Evolutionary conservation across 306 rosid species (phyloP).

Genomic region (Betula pendula): DNA sequence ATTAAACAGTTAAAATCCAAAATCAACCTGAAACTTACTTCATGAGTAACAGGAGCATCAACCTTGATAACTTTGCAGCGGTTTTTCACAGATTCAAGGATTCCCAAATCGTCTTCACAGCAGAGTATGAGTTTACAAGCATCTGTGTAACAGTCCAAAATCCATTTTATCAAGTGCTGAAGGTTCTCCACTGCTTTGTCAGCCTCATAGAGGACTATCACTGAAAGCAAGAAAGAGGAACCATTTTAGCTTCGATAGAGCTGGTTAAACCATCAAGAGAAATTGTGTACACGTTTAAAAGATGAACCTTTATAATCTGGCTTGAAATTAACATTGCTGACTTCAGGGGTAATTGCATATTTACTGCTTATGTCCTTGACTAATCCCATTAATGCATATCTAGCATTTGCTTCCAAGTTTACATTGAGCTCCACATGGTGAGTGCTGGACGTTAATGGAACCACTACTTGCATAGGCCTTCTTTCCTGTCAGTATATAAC

Average conservation of each 20-base stretch:
- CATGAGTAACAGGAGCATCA: constrained; percentile 65
- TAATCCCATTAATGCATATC: constrained; percentile 75
- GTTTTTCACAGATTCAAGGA: constrained; percentile 58
- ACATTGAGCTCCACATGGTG: constrained; percentile 82
- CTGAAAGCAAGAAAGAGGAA: constrained; percentile 41
- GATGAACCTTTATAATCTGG: constrained; percentile 65
- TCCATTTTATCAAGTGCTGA: constrained; percentile 86
- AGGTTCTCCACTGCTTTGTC: constrained; percentile 69
- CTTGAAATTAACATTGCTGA: constrained; percentile 52
- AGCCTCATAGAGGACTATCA: constrained; percentile 64
- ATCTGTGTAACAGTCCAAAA: constrained; percentile 75
- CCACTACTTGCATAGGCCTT: constrained; percentile 52
- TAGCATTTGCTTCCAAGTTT: constrained; percentile 63
- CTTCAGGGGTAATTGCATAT: constrained; percentile 59
- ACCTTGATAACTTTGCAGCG: constrained; percentile 56
- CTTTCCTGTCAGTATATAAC: constrained; percentile 57
- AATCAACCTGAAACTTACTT: constrained; percentile 47
- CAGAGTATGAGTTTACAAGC: constrained; percentile 68
- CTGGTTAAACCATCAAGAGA: constrained; percentile 6
- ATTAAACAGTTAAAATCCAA: neutral
- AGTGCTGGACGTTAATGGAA: constrained; percentile 70
- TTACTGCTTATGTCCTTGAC: constrained; percentile 72
- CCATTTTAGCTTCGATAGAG: constrained; percentile 20
- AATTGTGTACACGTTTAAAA: constrained; percentile 21
- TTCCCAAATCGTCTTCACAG: constrained; percentile 62